Base-by-base conservation (phyloP, 176 grass and related monocot genomes). In the Oryza glaberrima region DNA sequence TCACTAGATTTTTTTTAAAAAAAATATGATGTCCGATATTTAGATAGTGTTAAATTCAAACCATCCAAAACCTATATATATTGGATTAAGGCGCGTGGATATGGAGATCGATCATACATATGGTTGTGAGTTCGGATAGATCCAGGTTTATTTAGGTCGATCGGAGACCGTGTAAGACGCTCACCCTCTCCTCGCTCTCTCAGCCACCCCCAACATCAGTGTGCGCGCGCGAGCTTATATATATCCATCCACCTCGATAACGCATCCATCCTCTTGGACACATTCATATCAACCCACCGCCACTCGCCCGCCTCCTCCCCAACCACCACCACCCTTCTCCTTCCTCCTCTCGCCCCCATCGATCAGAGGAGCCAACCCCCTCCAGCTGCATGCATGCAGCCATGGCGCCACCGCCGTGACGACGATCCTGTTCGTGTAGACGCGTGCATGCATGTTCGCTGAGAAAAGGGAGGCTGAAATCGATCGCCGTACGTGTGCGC, bases 231-330 rank as follows among this genome's bases (percentile, higher is more conserved):
- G n/a, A 56, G 52, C 52, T 56, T 73, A 58, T 86, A 82, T 58
- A 84, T 26, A 65, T 19, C 10, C 49, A 65, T 19, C 17, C 51
- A 80, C 23, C 41, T 32, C 43, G 35, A 28, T 16, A 22, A 22
- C 36, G 15, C 36, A 64, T n/a, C 32, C 65, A 49, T 15, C 26
- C 63, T n/a, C 43, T 34, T 82, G 35, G 63, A 60, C 79, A 77
- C 66, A 86, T 22, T 70, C 69, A 41, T 41, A 87, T 76, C 79
- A 83, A 75, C 75, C 47, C 82, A 70, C 77, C 73, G 2, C 49
- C 71, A 72, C 54, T 56, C 61, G 14, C 26, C 67, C 63, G 20
- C 60, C 15, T 3, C 35, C 35, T 36, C 35, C 35, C 17, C 44
- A 15, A 23, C 3, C 56, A 16, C 54, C 78, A 6, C 79, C 30